A percentile compares a stretch with the other conserved stretches of the same genome.
Evolutionary conservation across 2,329 filamentous ascomycete genomes (phyloP).

Genomic region (Colletotrichum sp.): DNA sequence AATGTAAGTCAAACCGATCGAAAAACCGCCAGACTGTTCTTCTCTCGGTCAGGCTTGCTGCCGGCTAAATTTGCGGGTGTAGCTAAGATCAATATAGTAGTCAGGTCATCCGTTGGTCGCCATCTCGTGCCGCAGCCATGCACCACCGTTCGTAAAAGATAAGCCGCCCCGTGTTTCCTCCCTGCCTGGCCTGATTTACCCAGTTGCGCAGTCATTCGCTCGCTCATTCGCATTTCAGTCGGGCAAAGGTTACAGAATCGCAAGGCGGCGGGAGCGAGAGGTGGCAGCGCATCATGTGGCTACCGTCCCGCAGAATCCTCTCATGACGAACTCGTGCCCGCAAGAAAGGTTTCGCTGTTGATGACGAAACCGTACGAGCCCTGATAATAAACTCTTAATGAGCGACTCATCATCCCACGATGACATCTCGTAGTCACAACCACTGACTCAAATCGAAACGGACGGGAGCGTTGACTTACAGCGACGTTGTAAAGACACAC

Average conservation of each 20-base stretch:
- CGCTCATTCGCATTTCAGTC: not conserved
- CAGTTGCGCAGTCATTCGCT: not conserved
- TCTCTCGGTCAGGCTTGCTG: no score
- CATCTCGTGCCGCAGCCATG: not conserved
- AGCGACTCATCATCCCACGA: not conserved
- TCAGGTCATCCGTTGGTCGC: not conserved
- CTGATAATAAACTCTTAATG: not conserved
- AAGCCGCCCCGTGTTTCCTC: not conserved
- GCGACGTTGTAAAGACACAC: constrained; percentile 14
- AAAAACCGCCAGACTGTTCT: no score
- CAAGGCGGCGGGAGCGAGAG: not conserved
- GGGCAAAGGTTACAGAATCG: not conserved
- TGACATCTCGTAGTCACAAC: not conserved
- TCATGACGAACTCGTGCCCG: constrained; percentile 1
- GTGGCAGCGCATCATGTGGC: not conserved
- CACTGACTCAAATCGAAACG: not conserved
- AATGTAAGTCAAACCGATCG: no score
- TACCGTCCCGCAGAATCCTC: not conserved
- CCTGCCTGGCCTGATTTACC: not conserved
- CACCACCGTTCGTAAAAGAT: not conserved
- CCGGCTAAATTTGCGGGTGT: no score
- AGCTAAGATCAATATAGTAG: not conserved
- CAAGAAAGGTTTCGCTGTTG: not conserved
- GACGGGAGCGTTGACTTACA: not conserved
- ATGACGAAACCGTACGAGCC: constrained; percentile 17